A percentile compares a stretch with the other conserved stretches of the same genome.
Conservation (phyloP, 352 stramenopile genomes). For the Phytophthora colocasiae region DNA sequence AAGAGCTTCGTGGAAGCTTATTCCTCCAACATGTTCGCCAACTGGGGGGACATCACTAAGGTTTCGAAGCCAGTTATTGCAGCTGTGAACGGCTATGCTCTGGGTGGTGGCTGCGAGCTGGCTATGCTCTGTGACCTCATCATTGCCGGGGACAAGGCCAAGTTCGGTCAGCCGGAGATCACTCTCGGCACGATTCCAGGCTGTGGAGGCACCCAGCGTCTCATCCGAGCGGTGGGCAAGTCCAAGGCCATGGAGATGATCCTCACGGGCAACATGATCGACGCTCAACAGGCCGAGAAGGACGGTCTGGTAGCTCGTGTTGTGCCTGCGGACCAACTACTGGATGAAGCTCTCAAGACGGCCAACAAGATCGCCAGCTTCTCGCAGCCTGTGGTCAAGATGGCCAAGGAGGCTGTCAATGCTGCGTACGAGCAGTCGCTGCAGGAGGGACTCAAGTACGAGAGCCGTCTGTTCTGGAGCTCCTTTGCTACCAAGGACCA, state of each 20-base stretch:
- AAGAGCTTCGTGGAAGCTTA: slow-evolving; percentile 95
- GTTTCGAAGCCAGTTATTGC: slow-evolving; percentile 96
- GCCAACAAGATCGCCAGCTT: slow-evolving; percentile 96
- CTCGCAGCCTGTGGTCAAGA: slow-evolving; percentile 95
- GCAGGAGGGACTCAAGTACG: slow-evolving; percentile 95
- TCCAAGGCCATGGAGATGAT: slow-evolving; percentile 99
- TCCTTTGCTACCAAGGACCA: slow-evolving; percentile 96
- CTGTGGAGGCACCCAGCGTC: slow-evolving; percentile 95
- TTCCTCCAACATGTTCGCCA: slow-evolving; percentile 96
- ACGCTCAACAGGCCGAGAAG: slow-evolving; percentile 94
- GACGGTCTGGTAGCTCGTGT: slow-evolving; percentile 95
- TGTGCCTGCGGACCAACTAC: slow-evolving; percentile 90
- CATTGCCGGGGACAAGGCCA: slow-evolving; percentile 95
- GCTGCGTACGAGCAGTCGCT: slow-evolving; percentile 93
- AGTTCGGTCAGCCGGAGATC: slow-evolving; percentile 99
- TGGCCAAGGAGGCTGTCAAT: slow-evolving; percentile 98
- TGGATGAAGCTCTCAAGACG: slow-evolving; percentile 96
- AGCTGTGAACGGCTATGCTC: slow-evolving; percentile 98
- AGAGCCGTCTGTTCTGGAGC: slow-evolving; percentile 98
- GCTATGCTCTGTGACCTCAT: slow-evolving; percentile 99
- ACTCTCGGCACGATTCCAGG: slow-evolving; percentile 98
- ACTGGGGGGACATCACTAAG: slow-evolving; percentile 97
- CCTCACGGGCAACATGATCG: slow-evolving; percentile 98
- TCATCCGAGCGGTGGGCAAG: slow-evolving; percentile 98
- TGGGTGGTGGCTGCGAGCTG: slow-evolving; percentile 98